Evolutionary conservation across 2,329 filamentous ascomycete species (phyloP).

Genomic region (Gliomastix tumulicola): DNA sequence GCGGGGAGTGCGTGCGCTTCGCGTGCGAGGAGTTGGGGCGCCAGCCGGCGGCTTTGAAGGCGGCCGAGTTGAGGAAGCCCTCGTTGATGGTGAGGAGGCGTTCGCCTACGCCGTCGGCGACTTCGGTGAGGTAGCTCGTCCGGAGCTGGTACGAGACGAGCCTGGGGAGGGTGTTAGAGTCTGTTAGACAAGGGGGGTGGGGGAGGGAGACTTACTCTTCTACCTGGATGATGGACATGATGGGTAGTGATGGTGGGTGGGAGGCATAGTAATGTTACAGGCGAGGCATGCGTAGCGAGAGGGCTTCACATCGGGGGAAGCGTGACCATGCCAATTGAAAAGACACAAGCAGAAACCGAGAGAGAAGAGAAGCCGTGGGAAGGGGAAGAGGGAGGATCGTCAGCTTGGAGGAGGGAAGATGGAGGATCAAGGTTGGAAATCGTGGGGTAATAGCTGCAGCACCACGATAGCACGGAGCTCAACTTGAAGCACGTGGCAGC

Average conservation of each 20-base stretch:
- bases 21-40: slow-evolving; percentile 65
- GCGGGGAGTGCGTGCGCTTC: slow-evolving; percentile 79
- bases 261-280: no score
- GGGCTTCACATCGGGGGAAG: no score
- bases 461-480: no score
- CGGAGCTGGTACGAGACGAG: slow-evolving; percentile 79
- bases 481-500: no score
- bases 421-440: no score
- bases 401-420: no score
- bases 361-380: no score
- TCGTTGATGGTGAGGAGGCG: slow-evolving; percentile 77
- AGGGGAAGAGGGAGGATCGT: no score
- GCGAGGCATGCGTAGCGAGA: no score
- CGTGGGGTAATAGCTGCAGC: background rate
- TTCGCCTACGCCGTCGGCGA: slow-evolving; percentile 79
- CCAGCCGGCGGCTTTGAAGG: slow-evolving; percentile 81
- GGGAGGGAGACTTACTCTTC: slow-evolving; percentile 22
- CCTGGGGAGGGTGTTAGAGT: slow-evolving; percentile 32
- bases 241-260: no score
- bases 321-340: no score
- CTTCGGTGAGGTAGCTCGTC: slow-evolving; percentile 70
- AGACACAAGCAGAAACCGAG: no score
- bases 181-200: background rate
- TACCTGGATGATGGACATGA: slow-evolving; percentile 30
- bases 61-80: slow-evolving; percentile 68